Evolutionary conservation across 106 monocot species (phyloP), one percentile per base, ranked within the genome.

Genomic region (Hemerocallis citrina): DNA sequence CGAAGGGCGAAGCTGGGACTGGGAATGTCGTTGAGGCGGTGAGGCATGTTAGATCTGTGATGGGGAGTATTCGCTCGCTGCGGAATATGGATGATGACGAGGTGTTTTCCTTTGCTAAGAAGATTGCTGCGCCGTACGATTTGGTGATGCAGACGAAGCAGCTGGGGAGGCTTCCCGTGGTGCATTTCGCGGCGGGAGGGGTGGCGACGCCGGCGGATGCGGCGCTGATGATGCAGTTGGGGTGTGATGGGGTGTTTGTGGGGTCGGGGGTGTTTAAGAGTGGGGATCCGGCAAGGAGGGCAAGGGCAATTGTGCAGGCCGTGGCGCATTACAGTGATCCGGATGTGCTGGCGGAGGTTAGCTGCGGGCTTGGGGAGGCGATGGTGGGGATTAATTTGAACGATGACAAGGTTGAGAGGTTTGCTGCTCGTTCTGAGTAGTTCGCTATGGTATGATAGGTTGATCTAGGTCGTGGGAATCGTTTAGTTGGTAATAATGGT

Each of bases 161-260:
- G 65, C 52, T 79, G 8, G 74, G 79, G 1, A 62, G 74, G 24
- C 59, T 79, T 5, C 79, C 79, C 2, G 79, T 79, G 11, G 79
- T 79, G 34, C 68, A 74, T 29, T 79, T 79, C 14, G 68, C 73
- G 6, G 68, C 74, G 8, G 79, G 79, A 1, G 74, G 79, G 1
- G 69, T 79, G 1, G 79, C 79, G 15, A 79, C 79, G 2, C 79
- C 68, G 0, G 79, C 73, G 10, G 79, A 79, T 33, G 79, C 79
- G 0, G 74, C 79, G 10, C 79, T 79, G 22, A 79, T 79, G 79
- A 79, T 79, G 79, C 79, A 79, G 65, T 58, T 79, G 12, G 79
- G 74, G 1, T 79, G 74, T 58, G 79, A 79, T 38, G 79, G 79
- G 32, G 79, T 79, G 30, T 79, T 79, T 51, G 79, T 79, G 0